Base-by-base conservation (phyloP, 495 filamentous ascomycete genomes). In the Penicillium longicatenatum region DNA sequence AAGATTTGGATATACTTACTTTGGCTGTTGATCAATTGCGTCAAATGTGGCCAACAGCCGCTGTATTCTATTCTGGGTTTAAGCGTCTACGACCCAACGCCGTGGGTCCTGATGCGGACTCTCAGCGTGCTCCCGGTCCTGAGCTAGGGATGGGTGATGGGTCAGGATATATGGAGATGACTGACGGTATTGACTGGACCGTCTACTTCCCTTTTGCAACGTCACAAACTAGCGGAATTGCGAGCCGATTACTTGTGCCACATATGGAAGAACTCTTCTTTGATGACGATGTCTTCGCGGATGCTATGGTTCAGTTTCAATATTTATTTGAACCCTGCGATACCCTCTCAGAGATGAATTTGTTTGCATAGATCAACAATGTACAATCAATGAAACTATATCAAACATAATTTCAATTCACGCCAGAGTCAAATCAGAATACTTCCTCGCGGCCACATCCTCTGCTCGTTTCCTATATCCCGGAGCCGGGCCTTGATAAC, bases 11-110 rank as follows among this genome's bases (percentile, higher is more conserved):
- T 21, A 66, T 72, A 4, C 48, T 74, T 6, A 64, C 64, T 0
- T 48, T 60, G 2, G 65, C 66, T 10, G 58, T 74, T 0, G 57
- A 65, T 14, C 63, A 74, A 45, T 54, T 74, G 24, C 46, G 60
- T 42, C 35, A 53, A 0, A 72, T 72, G 71, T 74, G 71, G 71
- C 69, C 70, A 19, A 68, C 66, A 0, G 71, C 71, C 4, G 64
- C 67, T 19, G 65, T 74, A 24, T 66, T 72, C n/a, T 54, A 67
- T 12, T 59, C 60, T 6, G 71, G 68, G 0, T 72, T 74, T 52
- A 63, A 65, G 20, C 64, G 71, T 6, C 44, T 74, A 9, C 50
- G 68, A 22, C 47, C 59, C 2, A 62, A 30, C 26, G 45, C 64
- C 33, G 44, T 46, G 0, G 26, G 35, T 6, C 17, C 51, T 3